Conservation (phyloP, 129 eudicot species). For the Tanacetum coccineum region DNA sequence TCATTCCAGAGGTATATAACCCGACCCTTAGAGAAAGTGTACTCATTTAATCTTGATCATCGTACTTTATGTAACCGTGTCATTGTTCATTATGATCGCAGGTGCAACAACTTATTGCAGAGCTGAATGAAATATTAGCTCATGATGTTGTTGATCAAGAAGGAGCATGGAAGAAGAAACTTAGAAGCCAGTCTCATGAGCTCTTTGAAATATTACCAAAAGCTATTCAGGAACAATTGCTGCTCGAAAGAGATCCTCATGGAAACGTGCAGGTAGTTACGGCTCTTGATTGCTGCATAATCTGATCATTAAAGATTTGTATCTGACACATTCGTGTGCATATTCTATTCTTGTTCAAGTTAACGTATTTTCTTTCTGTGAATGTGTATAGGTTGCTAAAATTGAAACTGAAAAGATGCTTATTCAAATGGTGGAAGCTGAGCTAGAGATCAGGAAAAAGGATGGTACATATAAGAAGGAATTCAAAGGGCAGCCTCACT, state of each 20-base stretch:
- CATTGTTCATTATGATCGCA: slow-evolving; percentile 28
- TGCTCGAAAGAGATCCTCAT: slow-evolving; percentile 99
- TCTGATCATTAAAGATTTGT: not conserved
- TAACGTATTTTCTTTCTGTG: not conserved
- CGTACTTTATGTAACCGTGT: slow-evolving; percentile 1
- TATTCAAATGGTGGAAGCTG: slow-evolving; percentile 87
- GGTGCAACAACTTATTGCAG: slow-evolving; percentile 91
- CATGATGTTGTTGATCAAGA: slow-evolving; percentile 70
- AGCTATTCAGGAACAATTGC: slow-evolving; percentile 85
- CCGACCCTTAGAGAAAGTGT: not conserved
- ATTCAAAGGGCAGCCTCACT: slow-evolving; percentile 86
- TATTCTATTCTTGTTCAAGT: not conserved
- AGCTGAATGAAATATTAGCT: slow-evolving; percentile 94
- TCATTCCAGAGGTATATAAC: slow-evolving; percentile 82
- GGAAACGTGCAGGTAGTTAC: slow-evolving; percentile 92
- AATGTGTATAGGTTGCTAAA: slow-evolving; percentile 67
- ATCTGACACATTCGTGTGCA: not conserved
- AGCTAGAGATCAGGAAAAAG: slow-evolving; percentile 60
- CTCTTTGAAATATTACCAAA: slow-evolving; percentile 77
- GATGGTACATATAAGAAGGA: slow-evolving; percentile 49
- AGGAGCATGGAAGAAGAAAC: slow-evolving; percentile 91
- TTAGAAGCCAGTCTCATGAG: slow-evolving; percentile 56
- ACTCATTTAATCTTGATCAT: not conserved
- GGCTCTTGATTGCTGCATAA: slow-evolving; percentile 3
- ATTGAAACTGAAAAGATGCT: slow-evolving; percentile 98